These are phyloP conservation scores for Paraphysoderma sedebokerense DNA, from an alignment of 371 early-diverging fungal genomes.

Conservation along the genomic window DNA sequence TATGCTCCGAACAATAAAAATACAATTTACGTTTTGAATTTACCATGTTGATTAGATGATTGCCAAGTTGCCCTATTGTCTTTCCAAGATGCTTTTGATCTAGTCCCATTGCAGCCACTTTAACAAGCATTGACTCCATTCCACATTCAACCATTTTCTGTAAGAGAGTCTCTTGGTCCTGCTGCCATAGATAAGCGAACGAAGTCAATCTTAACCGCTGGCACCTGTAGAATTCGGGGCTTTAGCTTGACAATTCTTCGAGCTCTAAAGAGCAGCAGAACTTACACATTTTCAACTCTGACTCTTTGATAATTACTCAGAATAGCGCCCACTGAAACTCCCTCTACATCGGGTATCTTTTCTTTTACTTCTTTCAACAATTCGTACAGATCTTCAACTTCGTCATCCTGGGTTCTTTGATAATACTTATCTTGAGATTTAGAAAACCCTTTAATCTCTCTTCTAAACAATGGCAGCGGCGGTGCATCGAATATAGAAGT, in stretches of 20 bases:
- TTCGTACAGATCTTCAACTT: slow-evolving; percentile 90
- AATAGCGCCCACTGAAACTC: slow-evolving; percentile 95
- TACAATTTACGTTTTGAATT: neutral
- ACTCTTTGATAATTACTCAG: slow-evolving; percentile 94
- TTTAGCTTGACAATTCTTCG: neutral
- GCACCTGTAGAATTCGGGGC: slow-evolving; percentile 33
- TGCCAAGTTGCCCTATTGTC: slow-evolving; percentile 57
- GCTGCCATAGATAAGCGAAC: slow-evolving; percentile 87
- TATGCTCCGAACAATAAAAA: neutral
- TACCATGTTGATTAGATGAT: slow-evolving; percentile 48
- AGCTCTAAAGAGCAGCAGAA: neutral
- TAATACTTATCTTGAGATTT: slow-evolving; percentile 30
- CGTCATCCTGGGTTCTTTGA: slow-evolving; percentile 60
- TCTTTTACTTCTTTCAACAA: slow-evolving; percentile 49
- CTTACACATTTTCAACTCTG: slow-evolving; percentile 88
- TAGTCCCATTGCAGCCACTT: slow-evolving; percentile 83
- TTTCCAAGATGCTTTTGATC: slow-evolving; percentile 56
- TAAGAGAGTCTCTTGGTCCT: slow-evolving; percentile 72
- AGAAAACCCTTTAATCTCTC: slow-evolving; percentile 56
- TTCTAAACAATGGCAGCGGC: slow-evolving; percentile 73
- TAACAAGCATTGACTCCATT: slow-evolving; percentile 77
- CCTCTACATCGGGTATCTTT: slow-evolving; percentile 63
- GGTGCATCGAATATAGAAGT: no score
- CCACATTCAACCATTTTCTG: slow-evolving; percentile 80
- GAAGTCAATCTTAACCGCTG: slow-evolving; percentile 60